Conservation (phyloP, 345 rosid genomes). For the Acer negundo region DNA sequence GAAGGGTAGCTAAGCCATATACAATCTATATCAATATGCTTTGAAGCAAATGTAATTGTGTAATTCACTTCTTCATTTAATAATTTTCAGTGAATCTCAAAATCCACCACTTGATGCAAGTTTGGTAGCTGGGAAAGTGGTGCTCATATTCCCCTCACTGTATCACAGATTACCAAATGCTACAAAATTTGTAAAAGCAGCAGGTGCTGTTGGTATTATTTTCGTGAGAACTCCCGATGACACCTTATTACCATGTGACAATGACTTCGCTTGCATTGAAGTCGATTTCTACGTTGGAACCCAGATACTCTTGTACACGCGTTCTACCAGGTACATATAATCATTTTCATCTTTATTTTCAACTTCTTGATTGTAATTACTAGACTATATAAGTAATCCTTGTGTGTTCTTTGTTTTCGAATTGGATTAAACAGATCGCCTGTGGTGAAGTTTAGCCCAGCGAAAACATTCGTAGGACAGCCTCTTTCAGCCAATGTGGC, state of each 20-base stretch:
- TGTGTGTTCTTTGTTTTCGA: background rate
- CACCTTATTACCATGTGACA: slow-evolving; percentile 29
- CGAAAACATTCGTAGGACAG: slow-evolving; percentile 31
- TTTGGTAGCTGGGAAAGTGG: slow-evolving; percentile 50
- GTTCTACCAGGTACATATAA: slow-evolving; percentile 37
- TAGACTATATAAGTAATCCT: background rate
- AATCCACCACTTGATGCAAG: slow-evolving; percentile 32
- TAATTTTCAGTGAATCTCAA: slow-evolving; percentile 38
- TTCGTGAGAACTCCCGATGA: slow-evolving; percentile 51
- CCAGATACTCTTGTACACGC: slow-evolving; percentile 55
- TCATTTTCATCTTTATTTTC: background rate
- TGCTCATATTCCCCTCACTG: slow-evolving; percentile 47
- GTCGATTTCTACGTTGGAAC: slow-evolving; percentile 70
- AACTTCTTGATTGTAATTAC: background rate
- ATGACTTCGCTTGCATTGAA: slow-evolving; percentile 50
- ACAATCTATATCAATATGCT: background rate
- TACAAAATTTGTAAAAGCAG: slow-evolving; percentile 24
- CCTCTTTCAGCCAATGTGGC: slow-evolving; percentile 37
- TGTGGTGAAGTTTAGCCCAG: slow-evolving; percentile 32
- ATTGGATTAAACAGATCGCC: slow-evolving; percentile 30
- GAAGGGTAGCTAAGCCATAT: slow-evolving; percentile 29
- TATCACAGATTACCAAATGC: slow-evolving; percentile 17
- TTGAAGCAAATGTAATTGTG: background rate
- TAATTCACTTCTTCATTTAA: slow-evolving; percentile 5
- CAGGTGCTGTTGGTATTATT: slow-evolving; percentile 53